Base-by-base conservation (phyloP, 2,329 filamentous ascomycete species). In the Scedosporium dehoogii region DNA sequence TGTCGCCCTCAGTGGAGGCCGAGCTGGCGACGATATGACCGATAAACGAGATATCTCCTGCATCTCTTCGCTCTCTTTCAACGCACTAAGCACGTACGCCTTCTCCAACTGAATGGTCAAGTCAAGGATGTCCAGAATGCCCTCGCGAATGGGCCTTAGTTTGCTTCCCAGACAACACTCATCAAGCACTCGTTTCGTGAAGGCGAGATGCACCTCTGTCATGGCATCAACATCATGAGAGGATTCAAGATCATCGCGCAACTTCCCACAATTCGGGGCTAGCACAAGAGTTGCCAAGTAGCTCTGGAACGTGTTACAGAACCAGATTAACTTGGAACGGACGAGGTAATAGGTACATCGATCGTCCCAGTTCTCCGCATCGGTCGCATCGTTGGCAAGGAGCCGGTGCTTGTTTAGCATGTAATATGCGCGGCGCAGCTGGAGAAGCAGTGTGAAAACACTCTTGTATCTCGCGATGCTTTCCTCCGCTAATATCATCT, bases 141-240 rank as follows among this genome's bases (percentile, higher is more conserved):
- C 85, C 63, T 89, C 83, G 62, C 85, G 81, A 42, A 97, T 89
- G 0, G 89, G 87, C 16, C 80, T 79, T 3, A 96, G 75, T 61
- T 86, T 87, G 16, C 79, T 75, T 0, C 87, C 85, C 0, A 96
- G 81, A 25, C 94, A 82, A 9, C 89, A 85, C 66, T 91, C 86
- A 38, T 85, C 82, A 62, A 86, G 77, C 10, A 94, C 75, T 1
- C 80, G 80, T 55, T 78, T 79, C 55, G 89, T 76, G 68, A 88
- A 93, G 0, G 73, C 71, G 4, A 82, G 75, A 70, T 96, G 92
- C 0, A 86, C 80, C 1, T 74, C 74, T 27, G 92, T 86, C 90
- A 97, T 96, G 27, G 82, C 82, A 70, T 97, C 91, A 9, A 97
- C 85, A 67, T 93, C 91, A 27, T 81, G 79, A 0, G 90, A 85